Evolutionary conservation across 768 basidiomycete genomes (phyloP), one percentile per base, ranked within the genome.

Genomic region (Kwoniella bestiolae): DNA sequence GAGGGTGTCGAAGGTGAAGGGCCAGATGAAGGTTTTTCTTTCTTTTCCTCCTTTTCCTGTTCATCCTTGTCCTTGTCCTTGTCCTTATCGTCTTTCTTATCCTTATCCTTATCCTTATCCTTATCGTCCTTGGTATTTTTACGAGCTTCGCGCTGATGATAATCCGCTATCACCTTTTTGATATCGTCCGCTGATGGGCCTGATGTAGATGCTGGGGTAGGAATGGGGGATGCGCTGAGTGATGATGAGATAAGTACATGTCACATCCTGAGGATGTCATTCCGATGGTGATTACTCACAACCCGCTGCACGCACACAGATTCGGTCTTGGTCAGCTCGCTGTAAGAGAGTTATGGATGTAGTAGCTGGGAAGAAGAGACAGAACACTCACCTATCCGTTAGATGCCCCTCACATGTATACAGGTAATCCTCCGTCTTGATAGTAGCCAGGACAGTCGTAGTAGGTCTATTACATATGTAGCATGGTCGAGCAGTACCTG

Each of bases 401-500:
- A 96, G 86, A 82, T 97, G 94, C n/a, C 82, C 80, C 1, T 87
- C 85, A 76, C 94, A 97, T 0, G 87, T 85, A 79, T 95, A 96
- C 32, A 97, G 61, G 78, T 94, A 96, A 81, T 96, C 94, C 11
- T 86, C 83, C 8, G 90, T 88, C 75, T 91, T 87, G 67, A 89
- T 82, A 3, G 92, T 95, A 23, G 92, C 90, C 23, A 96, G 87
- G 31, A 94, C 93, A 12, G 86, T 90, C 21, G 86, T 87, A 0
- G 92, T 92, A 7, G 90, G 90, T 74, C 89, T 88, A 79, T 85
- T 86, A 83, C 94, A 83, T 50, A 82, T 77, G 59, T 80, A 81
- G 57, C 80, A 96, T 18, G 89, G 85, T 79, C 87, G 89, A 7
- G 89, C 82, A 1, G 92, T 93, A 32, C 85, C 92, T 59, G 88